These are phyloP conservation scores for Neonectria punicea DNA, from an alignment of 2,329 filamentous ascomycete genomes.

Conservation along the genomic window DNA sequence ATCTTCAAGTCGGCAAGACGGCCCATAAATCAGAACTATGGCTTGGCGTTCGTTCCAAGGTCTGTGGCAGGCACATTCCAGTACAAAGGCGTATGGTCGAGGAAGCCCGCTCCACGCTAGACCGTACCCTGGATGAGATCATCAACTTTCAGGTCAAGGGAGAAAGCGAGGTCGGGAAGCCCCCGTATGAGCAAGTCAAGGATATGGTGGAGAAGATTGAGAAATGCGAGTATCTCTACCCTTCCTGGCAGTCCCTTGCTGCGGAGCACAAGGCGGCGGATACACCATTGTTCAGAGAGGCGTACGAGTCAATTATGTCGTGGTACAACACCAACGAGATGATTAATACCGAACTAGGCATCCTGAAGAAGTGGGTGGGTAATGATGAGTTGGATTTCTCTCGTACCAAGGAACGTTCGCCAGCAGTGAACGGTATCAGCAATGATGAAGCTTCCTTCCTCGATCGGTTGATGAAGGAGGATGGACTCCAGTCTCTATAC, in stretches of 20 bases:
- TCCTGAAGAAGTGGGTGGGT: conserved; percentile 95
- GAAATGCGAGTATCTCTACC: conserved; percentile 85
- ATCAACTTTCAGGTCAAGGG: conserved; percentile 95
- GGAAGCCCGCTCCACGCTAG: conserved; percentile 79
- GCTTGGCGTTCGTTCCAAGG: conserved; percentile 85
- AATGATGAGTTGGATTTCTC: conserved; percentile 95
- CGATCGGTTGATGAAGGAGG: conserved; percentile 94
- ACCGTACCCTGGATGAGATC: conserved; percentile 84
- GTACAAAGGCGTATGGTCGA: conserved; percentile 90
- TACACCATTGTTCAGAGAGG: conserved; percentile 81
- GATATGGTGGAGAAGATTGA: conserved; percentile 93
- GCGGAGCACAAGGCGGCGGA: conserved; percentile 79
- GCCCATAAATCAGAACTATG: conserved; percentile 85
- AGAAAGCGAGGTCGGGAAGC: conserved; percentile 89
- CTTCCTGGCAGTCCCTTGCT: conserved; percentile 80
- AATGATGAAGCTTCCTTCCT: conserved; percentile 92
- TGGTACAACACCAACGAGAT: conserved; percentile 98
- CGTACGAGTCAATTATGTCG: conserved; percentile 87
- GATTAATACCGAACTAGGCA: conserved; percentile 93
- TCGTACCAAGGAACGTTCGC: conserved; percentile 75
- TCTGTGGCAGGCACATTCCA: conserved; percentile 84
- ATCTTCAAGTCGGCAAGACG: conserved; percentile 66
- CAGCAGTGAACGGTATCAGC: conserved; percentile 73
- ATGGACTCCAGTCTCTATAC: conserved; percentile 91
- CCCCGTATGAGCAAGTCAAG: conserved; percentile 86